Conservation (phyloP, 2,329 filamentous ascomycete species). For the Exophiala phaeomuriformis region DNA sequence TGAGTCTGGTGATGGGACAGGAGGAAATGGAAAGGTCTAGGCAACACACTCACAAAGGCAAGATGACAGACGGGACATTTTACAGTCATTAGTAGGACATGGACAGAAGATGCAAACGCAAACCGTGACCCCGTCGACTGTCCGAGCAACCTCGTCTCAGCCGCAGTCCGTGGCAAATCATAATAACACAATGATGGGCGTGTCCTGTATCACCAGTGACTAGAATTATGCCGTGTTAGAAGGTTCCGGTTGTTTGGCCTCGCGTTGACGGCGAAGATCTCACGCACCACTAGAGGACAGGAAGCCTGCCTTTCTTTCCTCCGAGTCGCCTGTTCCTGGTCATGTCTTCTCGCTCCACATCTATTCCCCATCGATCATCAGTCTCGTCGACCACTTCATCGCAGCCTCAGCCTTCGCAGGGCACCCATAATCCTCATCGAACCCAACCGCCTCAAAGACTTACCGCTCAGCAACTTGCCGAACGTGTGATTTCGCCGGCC, state of each 20-base stretch:
- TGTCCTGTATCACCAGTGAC: neutral
- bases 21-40: too few species aligned
- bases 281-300: neutral
- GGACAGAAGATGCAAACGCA: neutral
- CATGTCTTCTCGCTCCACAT: slow-evolving; percentile 24
- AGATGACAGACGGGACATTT: too few species aligned
- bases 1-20: too few species aligned
- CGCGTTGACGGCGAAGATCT: slow-evolving; percentile 1
- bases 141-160: slow-evolving; percentile 1
- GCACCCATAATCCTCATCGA: slow-evolving; percentile 7
- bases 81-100: too few species aligned
- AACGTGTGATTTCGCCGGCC: slow-evolving; percentile 26
- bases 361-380: slow-evolving; percentile 23
- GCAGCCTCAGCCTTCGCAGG: slow-evolving; percentile 15
- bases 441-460: slow-evolving; percentile 12
- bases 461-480: slow-evolving; percentile 22
- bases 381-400: slow-evolving; percentile 20
- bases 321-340: slow-evolving; percentile 9
- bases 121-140: neutral
- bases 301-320: slow-evolving; percentile 8
- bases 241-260: slow-evolving; percentile 10
- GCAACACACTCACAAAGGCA: too few species aligned
- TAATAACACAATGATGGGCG: slow-evolving; percentile 4
- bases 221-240: neutral
- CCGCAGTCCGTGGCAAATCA: slow-evolving; percentile 14